These are phyloP conservation scores for Phylloporus arenicola DNA, from an alignment of 768 basidiomycete genomes.

Conservation along the genomic window DNA sequence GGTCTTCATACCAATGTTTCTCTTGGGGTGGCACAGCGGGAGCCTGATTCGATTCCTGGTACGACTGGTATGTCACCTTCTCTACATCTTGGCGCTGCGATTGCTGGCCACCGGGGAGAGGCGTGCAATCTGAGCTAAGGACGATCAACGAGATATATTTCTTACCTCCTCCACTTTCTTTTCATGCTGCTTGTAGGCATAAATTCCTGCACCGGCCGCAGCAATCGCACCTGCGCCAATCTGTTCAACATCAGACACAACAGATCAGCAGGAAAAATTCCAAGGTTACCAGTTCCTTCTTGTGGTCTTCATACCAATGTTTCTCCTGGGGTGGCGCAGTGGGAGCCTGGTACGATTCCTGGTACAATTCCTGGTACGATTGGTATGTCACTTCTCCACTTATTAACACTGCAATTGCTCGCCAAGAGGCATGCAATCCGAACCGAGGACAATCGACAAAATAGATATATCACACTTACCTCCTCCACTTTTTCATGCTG, in stretches of 20 bases:
- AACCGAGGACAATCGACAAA: no score
- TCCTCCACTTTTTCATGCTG: no score
- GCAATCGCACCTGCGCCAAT: constrained; percentile 51
- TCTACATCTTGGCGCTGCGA: constrained; percentile 25
- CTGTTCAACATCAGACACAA: constrained; percentile 33
- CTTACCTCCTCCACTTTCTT: no score
- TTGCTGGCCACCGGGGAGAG: constrained; percentile 15
- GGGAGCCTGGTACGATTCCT: constrained; percentile 9
- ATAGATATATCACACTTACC: no score
- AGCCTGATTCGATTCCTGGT: constrained; percentile 12
- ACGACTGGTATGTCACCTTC: background rate
- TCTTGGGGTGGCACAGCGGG: constrained; percentile 23
- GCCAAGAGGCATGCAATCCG: constrained; percentile 11
- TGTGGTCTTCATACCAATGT: constrained; percentile 51
- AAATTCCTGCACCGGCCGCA: no score
- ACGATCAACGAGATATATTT: no score
- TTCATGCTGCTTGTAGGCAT: no score
- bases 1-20: constrained; percentile 50
- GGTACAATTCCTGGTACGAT: no score
- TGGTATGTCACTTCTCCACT: constrained; percentile 1
- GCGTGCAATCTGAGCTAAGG: constrained; percentile 8
- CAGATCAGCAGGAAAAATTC: background rate
- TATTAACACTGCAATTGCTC: constrained; percentile 29
- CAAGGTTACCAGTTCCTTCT: constrained; percentile 48
- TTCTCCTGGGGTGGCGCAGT: constrained; percentile 30